Conservation (phyloP, 768 basidiomycete genomes). For the Mycena crocata region DNA sequence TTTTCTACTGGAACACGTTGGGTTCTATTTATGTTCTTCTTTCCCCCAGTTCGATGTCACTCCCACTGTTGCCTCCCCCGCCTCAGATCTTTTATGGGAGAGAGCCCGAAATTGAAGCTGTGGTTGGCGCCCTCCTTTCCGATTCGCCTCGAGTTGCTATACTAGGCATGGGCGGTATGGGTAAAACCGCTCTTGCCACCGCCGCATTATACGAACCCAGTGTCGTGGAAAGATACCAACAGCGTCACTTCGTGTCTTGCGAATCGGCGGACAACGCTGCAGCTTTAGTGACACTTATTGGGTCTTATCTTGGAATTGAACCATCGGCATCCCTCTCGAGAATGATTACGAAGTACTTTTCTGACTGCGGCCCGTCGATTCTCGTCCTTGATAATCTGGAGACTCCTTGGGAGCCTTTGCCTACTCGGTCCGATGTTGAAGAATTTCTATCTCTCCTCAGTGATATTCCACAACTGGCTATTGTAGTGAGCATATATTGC, state of each 20-base stretch:
- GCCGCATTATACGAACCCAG: conserved; percentile 1
- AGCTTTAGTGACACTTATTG: not conserved
- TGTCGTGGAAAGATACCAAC: not conserved
- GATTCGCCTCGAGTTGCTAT: conserved; percentile 1
- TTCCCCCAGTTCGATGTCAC: not conserved
- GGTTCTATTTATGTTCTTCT: not conserved
- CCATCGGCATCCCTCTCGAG: not conserved
- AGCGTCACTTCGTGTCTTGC: conserved; percentile 5
- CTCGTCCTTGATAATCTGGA: not conserved
- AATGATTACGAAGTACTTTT: not conserved
- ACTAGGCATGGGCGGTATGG: conserved; percentile 4
- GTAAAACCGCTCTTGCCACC: not conserved
- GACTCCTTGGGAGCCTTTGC: not conserved
- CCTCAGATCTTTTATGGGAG: conserved; percentile 2
- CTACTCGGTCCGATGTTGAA: not conserved
- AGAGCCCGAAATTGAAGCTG: not conserved
- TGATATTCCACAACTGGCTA: not conserved
- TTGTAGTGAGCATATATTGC: not conserved
- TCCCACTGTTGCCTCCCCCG: not conserved
- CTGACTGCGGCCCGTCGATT: not conserved
- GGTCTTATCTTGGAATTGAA: not conserved
- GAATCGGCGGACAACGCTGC: not conserved
- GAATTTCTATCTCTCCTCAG: conserved; percentile 3
- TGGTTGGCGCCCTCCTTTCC: not conserved
- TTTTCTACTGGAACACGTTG: not conserved